Percentiles rank a stretch among this genome's conserved stretches.
Evolutionary conservation across 805 yeast genomes (phyloP).

Genomic region (Grigorovia transvaalensis): DNA sequence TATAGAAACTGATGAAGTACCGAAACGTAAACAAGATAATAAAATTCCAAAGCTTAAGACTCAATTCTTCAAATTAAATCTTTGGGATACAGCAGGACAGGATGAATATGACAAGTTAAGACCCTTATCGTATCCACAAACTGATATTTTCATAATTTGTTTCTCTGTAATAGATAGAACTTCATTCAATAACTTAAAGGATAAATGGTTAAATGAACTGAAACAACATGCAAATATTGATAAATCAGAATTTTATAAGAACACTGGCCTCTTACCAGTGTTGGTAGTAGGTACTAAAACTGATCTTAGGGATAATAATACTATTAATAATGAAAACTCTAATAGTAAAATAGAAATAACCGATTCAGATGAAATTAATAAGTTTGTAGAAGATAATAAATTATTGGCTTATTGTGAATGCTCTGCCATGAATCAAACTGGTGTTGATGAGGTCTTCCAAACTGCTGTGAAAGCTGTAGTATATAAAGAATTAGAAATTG

Average conservation of each 20-base stretch:
- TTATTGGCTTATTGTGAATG: slow-evolving; percentile 75
- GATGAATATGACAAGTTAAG: slow-evolving; percentile 83
- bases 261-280: slow-evolving; percentile 33
- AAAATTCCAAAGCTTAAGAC: neutral
- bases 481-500: slow-evolving; percentile 22
- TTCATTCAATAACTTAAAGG: slow-evolving; percentile 68
- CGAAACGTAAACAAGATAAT: neutral
- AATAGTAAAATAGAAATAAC: slow-evolving; percentile 43
- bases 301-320: slow-evolving; percentile 68
- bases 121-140: slow-evolving; percentile 85
- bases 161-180: slow-evolving; percentile 76
- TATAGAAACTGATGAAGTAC: slow-evolving; percentile 4
- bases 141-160: slow-evolving; percentile 79
- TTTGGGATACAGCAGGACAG: slow-evolving; percentile 97
- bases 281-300: slow-evolving; percentile 80
- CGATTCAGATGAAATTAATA: slow-evolving; percentile 47
- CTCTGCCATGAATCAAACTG: slow-evolving; percentile 81
- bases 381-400: slow-evolving; percentile 59
- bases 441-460: slow-evolving; percentile 78
- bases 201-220: slow-evolving; percentile 81
- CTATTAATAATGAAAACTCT: slow-evolving; percentile 48
- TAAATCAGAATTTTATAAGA: slow-evolving; percentile 12
- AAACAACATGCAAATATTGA: slow-evolving; percentile 68
- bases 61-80: slow-evolving; percentile 71
- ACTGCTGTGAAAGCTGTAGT: slow-evolving; percentile 66